Evolutionary conservation across 352 stramenopile genomes (phyloP), one percentile per base, ranked within the genome.

Genomic region (Hyaloperonospora arabidopsidis): DNA sequence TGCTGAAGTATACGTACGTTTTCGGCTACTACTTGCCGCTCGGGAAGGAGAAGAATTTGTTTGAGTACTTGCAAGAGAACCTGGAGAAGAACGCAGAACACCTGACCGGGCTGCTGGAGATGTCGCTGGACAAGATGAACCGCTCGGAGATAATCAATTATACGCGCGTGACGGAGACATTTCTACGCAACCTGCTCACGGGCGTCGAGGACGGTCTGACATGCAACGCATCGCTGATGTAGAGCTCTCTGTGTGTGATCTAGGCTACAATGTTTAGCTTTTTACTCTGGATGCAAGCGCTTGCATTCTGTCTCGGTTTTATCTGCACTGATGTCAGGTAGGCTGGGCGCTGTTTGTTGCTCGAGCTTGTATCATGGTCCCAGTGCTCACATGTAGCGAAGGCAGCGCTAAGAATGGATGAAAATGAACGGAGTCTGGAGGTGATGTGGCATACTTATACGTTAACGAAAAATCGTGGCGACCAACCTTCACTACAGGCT

Each of bases 1-100:
- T 98, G 29, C 85, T 99, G 52, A 99, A 99, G 81, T 98, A 97
- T 65, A 98, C 97, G 10, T 99, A 98, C 73, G 83, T 81, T 40
- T 97, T 96, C 70, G 94, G 86, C 18, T 98, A 97, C 68, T 98
- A 98, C 68, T 63, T 98, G 52, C 74, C 79, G 1, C 34, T 62
- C 4, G 84, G 84, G 48, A 95, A 87, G 54, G 84, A 96, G 63
- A 97, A 97, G 74, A 89, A 95, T 55, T 57, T 97, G 49, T 97
- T 97, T 55, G 92, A 97, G 72, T 94, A 97, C 63, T 62, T 97
- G 36, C 92, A 97, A 57, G 81, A 96, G 50, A 95, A 97, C 61
- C 52, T 97, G 53, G 92, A 97, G 65, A 96, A 95, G 63, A 95
- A 96, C 61, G 96, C 89, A 4, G 92, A 97, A 62, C 76, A 95